phyloP scores from a whole-genome alignment of 768 basidiomycete species.

The Coprinellus aureogranulatus region DNA sequence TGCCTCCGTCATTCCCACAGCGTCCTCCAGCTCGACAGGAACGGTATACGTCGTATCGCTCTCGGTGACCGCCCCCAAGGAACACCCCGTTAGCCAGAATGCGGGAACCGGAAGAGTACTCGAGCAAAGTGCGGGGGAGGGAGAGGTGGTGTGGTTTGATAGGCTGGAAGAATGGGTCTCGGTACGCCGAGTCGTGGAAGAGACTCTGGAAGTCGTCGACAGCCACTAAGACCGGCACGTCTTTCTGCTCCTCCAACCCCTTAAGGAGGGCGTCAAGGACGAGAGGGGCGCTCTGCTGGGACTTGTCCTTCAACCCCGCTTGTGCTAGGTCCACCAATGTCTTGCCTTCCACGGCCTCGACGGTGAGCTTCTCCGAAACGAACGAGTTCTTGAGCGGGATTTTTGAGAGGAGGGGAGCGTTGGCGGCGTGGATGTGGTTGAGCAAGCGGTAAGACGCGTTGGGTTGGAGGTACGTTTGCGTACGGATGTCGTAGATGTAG shows the following conservation, averaged over 20 bases:
- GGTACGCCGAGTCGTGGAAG: constrained; percentile 65
- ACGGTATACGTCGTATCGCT: constrained; percentile 57
- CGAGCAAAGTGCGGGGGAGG: constrained; percentile 72
- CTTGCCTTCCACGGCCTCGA: constrained; percentile 51
- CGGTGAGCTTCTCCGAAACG: constrained; percentile 48
- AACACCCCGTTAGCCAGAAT: constrained; percentile 66
- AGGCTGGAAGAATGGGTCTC: constrained; percentile 64
- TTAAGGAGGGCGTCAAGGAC: constrained; percentile 58
- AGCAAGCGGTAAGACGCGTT: constrained; percentile 61
- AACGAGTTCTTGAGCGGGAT: constrained; percentile 36
- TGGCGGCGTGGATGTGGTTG: constrained; percentile 62
- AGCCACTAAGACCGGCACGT: constrained; percentile 78
- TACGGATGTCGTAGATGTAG: constrained; percentile 71
- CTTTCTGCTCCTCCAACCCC: constrained; percentile 60
- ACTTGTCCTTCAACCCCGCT: constrained; percentile 48
- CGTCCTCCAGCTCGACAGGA: constrained; percentile 64
- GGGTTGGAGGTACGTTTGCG: constrained; percentile 76
- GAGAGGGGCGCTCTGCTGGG: constrained; percentile 41
- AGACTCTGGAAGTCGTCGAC: constrained; percentile 87
- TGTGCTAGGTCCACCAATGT: constrained; percentile 56
- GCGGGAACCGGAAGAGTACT: constrained; percentile 76
- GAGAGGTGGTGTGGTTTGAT: constrained; percentile 79
- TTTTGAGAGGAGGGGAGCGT: constrained; percentile 40
- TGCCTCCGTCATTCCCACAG: constrained; percentile 47
- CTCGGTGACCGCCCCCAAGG: constrained; percentile 64